Conservation (phyloP, 129 eudicot genomes). For the Flaveria trinervia region DNA sequence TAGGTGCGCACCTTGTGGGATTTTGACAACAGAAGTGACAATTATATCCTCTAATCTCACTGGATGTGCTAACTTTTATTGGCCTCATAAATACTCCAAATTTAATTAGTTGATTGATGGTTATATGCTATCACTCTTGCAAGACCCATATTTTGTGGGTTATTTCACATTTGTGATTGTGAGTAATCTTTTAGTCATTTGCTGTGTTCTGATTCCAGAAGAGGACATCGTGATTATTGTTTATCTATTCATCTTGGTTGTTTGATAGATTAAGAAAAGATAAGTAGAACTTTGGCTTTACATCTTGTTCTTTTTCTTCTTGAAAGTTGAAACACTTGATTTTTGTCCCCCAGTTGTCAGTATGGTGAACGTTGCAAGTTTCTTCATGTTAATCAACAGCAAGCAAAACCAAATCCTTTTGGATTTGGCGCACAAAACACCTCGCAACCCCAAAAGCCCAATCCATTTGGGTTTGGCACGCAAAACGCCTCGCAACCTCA, state of each 20-base stretch:
- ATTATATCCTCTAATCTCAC: too few relatives aligned
- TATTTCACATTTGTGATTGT: not conserved
- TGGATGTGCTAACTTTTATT: not conserved
- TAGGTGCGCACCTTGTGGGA: too few relatives aligned
- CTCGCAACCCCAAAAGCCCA: slow-evolving; percentile 63
- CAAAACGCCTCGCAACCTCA: slow-evolving; percentile 64
- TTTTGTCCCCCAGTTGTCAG: slow-evolving; percentile 64
- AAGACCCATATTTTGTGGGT: not conserved
- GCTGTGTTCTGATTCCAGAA: not conserved
- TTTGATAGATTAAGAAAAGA: not conserved
- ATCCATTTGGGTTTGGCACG: slow-evolving; percentile 88
- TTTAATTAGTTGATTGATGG: slow-evolving; percentile 3
- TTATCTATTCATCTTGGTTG: not conserved
- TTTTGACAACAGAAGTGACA: too few relatives aligned
- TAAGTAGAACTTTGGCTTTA: not conserved
- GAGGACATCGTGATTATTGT: not conserved
- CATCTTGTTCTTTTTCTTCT: not conserved
- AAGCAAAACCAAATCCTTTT: slow-evolving; percentile 55
- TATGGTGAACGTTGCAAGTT: slow-evolving; percentile 85
- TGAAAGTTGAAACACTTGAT: slow-evolving; percentile 8
- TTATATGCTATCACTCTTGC: not conserved
- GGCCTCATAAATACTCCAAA: not conserved
- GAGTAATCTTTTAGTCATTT: not conserved
- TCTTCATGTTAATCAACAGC: slow-evolving; percentile 69
- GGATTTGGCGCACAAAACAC: slow-evolving; percentile 79